phyloP scores from a whole-genome alignment of 768 basidiomycete genomes.

The Botryobasidium botryosum region DNA sequence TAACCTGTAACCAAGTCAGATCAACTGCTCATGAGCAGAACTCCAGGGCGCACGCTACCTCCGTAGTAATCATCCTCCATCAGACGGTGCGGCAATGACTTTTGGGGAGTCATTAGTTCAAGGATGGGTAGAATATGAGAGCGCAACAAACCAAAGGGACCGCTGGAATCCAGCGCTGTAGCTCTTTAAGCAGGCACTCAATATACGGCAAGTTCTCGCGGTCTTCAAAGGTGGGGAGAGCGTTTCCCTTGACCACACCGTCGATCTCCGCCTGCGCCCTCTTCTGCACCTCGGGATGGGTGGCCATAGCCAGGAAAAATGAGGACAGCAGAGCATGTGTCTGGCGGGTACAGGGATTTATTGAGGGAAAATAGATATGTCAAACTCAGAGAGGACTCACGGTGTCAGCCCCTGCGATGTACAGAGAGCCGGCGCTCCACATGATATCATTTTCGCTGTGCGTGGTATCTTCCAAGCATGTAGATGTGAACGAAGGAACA shows the following conservation, averaged over 20 bases:
- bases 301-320: background rate
- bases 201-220: conserved; percentile 6
- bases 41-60: too few relatives aligned
- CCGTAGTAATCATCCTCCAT: too few relatives aligned
- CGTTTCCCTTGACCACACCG: background rate
- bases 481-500: conserved; percentile 1
- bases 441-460: background rate
- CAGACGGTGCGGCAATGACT: too few relatives aligned
- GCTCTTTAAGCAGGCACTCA: background rate
- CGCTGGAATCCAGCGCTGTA: too few relatives aligned
- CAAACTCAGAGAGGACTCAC: background rate
- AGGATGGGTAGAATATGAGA: too few relatives aligned
- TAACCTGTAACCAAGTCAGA: too few relatives aligned
- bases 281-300: conserved; percentile 3
- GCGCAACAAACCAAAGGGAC: too few relatives aligned
- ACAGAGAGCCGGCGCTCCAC: background rate
- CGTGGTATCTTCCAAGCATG: background rate
- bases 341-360: background rate
- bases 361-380: background rate
- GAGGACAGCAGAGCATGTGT: too few relatives aligned
- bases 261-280: conserved; percentile 5
- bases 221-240: conserved; percentile 7
- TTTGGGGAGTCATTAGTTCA: too few relatives aligned
- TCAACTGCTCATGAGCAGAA: too few relatives aligned
- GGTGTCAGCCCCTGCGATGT: background rate